Conservation (phyloP, 1,284 basidiomycete genomes). For the Takashimella koratensis region DNA sequence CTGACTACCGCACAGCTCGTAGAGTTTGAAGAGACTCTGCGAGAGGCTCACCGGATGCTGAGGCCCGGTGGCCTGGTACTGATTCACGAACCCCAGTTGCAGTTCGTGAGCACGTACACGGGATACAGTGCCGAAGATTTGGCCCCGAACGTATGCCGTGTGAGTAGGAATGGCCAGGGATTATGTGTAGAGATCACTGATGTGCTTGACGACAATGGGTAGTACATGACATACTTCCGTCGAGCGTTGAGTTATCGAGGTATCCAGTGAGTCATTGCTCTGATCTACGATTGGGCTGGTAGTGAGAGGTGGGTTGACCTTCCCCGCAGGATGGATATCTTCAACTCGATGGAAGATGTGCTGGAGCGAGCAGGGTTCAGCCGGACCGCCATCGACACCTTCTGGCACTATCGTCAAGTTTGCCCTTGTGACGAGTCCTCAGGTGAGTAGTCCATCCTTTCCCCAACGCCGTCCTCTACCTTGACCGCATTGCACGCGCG, state of each 20-base stretch:
- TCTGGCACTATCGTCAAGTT: conserved; percentile 10
- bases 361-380: conserved; percentile 13
- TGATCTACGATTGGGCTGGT: no score
- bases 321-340: conserved; percentile 8
- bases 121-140: conserved; percentile 6
- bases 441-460: no score
- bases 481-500: background rate
- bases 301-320: no score
- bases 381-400: conserved; percentile 5
- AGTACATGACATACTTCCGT: conserved; percentile 1
- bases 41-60: conserved; percentile 14
- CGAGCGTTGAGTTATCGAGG: conserved; percentile 6
- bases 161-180: background rate
- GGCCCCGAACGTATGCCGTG: conserved; percentile 3
- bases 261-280: conserved; percentile 18
- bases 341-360: conserved; percentile 9
- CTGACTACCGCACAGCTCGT: no score
- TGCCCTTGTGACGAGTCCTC: conserved; percentile 5
- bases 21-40: conserved; percentile 1
- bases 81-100: conserved; percentile 16
- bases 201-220: background rate
- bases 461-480: no score
- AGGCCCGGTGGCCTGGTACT: conserved; percentile 15
- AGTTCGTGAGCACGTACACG: conserved; percentile 7
- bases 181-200: background rate